These are phyloP conservation scores for Paraconiothyrium brasiliense DNA, from an alignment of 2,329 filamentous ascomycete genomes.

Conservation along the genomic window DNA sequence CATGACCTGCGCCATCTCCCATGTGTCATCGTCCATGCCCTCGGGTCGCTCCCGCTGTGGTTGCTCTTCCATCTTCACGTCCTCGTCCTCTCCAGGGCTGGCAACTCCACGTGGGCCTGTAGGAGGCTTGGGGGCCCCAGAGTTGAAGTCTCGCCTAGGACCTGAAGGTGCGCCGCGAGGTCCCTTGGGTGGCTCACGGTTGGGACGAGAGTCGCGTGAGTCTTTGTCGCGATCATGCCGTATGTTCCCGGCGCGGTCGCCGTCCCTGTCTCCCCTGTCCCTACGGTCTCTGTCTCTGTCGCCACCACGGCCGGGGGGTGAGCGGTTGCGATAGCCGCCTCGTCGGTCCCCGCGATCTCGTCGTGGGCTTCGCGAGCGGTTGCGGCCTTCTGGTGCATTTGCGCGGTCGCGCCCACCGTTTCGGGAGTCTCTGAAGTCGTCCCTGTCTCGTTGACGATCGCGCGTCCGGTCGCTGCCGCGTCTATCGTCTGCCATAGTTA, in stretches of 20 bases:
- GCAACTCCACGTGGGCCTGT: conserved; percentile 21
- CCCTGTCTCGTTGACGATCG: conserved; percentile 27
- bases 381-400: conserved; percentile 37
- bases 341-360: conserved; percentile 39
- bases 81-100: conserved; percentile 31
- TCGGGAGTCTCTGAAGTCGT: conserved; percentile 25
- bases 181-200: conserved; percentile 35
- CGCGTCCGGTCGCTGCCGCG: conserved; percentile 32
- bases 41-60: conserved; percentile 33
- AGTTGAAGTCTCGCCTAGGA: conserved; percentile 22
- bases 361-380: conserved; percentile 47
- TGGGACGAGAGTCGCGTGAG: conserved; percentile 17
- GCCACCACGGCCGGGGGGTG: conserved; percentile 34
- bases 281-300: conserved; percentile 18
- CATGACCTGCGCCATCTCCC: conserved; percentile 85
- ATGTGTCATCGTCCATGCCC: conserved; percentile 69
- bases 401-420: conserved; percentile 26
- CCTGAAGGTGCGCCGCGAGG: conserved; percentile 31
- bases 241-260: conserved; percentile 19
- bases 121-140: conserved; percentile 23
- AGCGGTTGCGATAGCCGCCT: conserved; percentile 43
- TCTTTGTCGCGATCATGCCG: conserved; percentile 18
- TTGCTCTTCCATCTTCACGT: conserved; percentile 41
- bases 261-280: conserved; percentile 25
- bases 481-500: conserved; percentile 18